These are phyloP conservation scores for Hansenula lynferdii DNA, from an alignment of 1,139 yeast genomes.

Conservation along the genomic window DNA sequence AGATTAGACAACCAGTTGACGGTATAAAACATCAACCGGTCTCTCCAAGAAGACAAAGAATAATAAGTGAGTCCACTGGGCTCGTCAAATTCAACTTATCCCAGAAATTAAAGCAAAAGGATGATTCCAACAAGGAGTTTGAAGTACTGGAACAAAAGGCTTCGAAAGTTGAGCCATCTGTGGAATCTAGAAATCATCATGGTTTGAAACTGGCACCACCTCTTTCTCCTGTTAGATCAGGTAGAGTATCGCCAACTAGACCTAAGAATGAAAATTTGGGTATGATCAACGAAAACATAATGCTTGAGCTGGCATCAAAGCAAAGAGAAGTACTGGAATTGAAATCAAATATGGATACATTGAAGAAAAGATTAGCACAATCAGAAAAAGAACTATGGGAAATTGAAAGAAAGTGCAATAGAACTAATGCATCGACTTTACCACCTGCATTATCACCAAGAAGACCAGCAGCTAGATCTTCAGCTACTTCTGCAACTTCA, in stretches of 20 bases:
- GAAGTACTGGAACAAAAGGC: constrained; percentile 8
- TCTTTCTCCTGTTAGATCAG: constrained; percentile 2
- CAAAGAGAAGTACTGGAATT: constrained; percentile 39
- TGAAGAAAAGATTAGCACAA: constrained; percentile 29
- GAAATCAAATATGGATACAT: constrained; percentile 28
- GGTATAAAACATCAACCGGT: background rate
- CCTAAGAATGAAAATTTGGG: constrained; percentile 2
- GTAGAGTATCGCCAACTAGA: background rate
- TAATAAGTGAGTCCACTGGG: constrained; percentile 28
- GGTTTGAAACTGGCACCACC: background rate
- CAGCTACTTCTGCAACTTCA: constrained; percentile 5
- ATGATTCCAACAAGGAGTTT: constrained; percentile 13
- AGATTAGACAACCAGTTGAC: background rate
- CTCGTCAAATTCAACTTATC: constrained; percentile 24
- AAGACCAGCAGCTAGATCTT: background rate
- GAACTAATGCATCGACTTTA: background rate
- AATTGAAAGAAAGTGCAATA: constrained; percentile 28
- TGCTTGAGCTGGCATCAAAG: constrained; percentile 36
- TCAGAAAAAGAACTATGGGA: constrained; percentile 32
- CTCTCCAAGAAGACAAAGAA: constrained; percentile 19
- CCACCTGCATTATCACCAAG: constrained; percentile 2
- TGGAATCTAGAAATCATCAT: background rate
- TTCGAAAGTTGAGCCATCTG: background rate
- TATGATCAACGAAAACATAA: constrained; percentile 16
- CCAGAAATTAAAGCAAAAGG: constrained; percentile 14